These are phyloP conservation scores for Rubia tinctorum DNA, from an alignment of 305 asterid species.

Conservation along the genomic window DNA sequence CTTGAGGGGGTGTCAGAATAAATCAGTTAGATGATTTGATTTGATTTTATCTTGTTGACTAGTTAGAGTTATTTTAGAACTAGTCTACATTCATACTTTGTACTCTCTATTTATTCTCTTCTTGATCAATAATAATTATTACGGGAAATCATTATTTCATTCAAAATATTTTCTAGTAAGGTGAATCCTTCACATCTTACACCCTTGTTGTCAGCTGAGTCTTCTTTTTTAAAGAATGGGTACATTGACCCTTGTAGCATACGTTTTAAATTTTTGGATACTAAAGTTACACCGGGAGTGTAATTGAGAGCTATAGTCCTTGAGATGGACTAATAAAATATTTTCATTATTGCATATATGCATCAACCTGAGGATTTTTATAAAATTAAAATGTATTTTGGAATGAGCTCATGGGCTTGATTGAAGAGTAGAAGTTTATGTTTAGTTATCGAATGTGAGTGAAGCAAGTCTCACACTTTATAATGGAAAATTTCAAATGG, in stretches of 20 bases:
- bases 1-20: no score
- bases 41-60: no score
- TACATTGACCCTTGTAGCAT: background rate
- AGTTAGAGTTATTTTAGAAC: no score
- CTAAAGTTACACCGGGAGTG: background rate
- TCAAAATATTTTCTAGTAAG: background rate
- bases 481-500: background rate
- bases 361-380: background rate
- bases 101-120: no score
- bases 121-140: no score
- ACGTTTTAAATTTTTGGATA: background rate
- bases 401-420: background rate
- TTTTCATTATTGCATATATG: background rate
- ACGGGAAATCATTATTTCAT: no score
- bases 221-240: background rate
- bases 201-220: background rate
- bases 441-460: background rate
- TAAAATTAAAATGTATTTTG: background rate
- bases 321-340: background rate
- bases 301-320: background rate
- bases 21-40: no score
- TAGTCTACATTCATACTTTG: no score
- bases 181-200: background rate
- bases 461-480: background rate
- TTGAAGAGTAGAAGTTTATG: background rate